These are phyloP conservation scores for Rhytidiadelphus loreus DNA, from an alignment of 225 moss, liverwort and hornwort species.

Conservation along the genomic window DNA sequence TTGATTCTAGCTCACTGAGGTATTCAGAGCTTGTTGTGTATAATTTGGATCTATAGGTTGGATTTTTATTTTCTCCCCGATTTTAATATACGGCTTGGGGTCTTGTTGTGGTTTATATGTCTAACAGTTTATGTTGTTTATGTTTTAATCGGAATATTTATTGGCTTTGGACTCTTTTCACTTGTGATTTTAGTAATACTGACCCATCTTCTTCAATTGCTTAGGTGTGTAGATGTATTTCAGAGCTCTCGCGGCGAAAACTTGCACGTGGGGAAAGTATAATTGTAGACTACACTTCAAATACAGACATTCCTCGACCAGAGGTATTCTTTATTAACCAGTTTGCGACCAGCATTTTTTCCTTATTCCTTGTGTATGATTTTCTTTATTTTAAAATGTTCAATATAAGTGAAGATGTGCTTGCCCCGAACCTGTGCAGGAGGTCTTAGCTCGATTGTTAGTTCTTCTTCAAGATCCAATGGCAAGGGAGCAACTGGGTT, in stretches of 20 bases:
- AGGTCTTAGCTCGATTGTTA: conserved; percentile 35
- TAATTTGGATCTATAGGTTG: not conserved
- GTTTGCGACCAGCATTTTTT: not conserved
- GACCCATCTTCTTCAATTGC: not conserved
- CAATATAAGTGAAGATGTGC: not conserved
- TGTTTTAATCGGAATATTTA: not conserved
- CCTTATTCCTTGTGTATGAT: not conserved
- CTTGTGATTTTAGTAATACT: not conserved
- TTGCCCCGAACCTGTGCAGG: conserved; percentile 22
- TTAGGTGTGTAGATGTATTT: conserved; percentile 40
- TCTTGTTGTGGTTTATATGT: not conserved
- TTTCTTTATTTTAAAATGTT: not conserved
- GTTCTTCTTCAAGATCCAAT: conserved; percentile 48
- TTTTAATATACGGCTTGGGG: not conserved
- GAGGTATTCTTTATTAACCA: conserved; percentile 18
- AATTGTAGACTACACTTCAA: conserved; percentile 12
- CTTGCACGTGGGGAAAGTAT: conserved; percentile 32
- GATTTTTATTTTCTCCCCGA: not conserved
- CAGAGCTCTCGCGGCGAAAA: conserved; percentile 34
- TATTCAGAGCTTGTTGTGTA: not conserved
- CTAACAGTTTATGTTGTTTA: not conserved
- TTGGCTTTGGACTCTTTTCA: not conserved
- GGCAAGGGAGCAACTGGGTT: conserved; percentile 83
- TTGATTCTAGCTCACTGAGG: not conserved
- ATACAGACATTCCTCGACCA: conserved; percentile 29